Conservation (phyloP, 1,139 yeast genomes). For the Arxiozyma slooffiae region DNA sequence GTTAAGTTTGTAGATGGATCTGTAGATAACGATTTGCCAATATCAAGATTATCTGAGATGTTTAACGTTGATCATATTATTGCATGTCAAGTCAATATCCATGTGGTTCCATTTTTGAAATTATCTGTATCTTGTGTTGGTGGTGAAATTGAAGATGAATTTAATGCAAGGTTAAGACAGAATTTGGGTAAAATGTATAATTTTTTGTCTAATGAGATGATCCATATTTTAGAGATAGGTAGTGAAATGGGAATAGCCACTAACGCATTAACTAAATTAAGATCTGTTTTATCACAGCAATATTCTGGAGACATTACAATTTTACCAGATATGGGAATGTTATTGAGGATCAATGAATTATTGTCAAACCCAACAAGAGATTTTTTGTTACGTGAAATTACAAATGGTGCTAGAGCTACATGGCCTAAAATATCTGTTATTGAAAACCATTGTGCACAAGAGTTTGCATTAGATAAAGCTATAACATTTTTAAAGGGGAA, state of each 20-base stretch:
- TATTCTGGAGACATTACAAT: slow-evolving; percentile 93
- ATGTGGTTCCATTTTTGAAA: slow-evolving; percentile 77
- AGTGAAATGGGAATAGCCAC: slow-evolving; percentile 69
- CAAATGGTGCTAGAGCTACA: slow-evolving; percentile 81
- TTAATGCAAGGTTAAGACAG: slow-evolving; percentile 45
- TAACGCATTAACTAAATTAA: slow-evolving; percentile 60
- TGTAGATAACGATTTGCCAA: slow-evolving; percentile 87
- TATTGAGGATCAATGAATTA: slow-evolving; percentile 51
- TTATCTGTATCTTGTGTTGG: slow-evolving; percentile 59
- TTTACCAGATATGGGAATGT: slow-evolving; percentile 56
- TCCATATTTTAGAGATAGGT: slow-evolving; percentile 64
- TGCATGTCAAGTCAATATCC: slow-evolving; percentile 95
- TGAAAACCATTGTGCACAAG: slow-evolving; percentile 80
- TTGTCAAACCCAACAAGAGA: slow-evolving; percentile 75
- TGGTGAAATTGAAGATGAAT: slow-evolving; percentile 55
- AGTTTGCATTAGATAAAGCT: slow-evolving; percentile 75
- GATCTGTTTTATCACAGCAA: slow-evolving; percentile 71
- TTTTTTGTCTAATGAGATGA: slow-evolving; percentile 57
- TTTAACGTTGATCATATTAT: slow-evolving; percentile 94
- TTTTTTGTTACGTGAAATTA: slow-evolving; percentile 57
- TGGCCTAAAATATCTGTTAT: slow-evolving; percentile 88
- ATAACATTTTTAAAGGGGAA: slow-evolving; percentile 60
- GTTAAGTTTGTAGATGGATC: slow-evolving; percentile 89
- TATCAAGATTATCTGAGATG: slow-evolving; percentile 83
- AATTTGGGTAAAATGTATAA: slow-evolving; percentile 50